phyloP scores from a whole-genome alignment of 2,329 filamentous ascomycete genomes.

The Hymenoscyphus scutula region DNA sequence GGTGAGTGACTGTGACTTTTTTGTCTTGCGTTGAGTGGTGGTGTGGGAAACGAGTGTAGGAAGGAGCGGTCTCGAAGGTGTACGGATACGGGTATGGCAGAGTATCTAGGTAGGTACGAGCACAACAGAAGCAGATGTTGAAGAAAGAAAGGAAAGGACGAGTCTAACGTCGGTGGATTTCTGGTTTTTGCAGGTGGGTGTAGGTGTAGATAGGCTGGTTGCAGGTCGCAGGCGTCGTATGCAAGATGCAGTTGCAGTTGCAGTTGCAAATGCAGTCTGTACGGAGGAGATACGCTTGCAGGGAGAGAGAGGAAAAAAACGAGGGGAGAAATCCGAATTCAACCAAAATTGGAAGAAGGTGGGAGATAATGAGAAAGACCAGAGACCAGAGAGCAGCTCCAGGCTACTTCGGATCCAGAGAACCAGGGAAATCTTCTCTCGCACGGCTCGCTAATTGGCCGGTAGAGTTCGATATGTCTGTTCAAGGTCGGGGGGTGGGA shows the following conservation, averaged over 20 bases:
- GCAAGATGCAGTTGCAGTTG: neutral
- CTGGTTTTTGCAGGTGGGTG: neutral
- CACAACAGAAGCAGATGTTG: neutral
- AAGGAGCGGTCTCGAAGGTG: neutral
- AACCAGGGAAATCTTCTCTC: neutral
- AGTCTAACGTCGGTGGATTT: constrained; percentile 1
- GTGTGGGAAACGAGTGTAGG: neutral
- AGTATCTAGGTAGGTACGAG: too few species aligned
- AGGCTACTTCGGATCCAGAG: neutral
- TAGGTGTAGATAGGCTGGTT: neutral
- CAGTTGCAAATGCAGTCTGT: neutral
- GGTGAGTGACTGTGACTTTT: too few species aligned
- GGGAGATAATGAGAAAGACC: neutral
- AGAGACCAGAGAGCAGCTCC: too few species aligned
- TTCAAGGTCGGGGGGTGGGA: neutral
- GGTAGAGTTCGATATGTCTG: neutral
- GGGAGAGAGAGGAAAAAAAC: neutral
- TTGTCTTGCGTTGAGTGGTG: neutral
- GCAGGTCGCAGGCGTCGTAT: neutral
- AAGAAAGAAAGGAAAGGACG: constrained; percentile 1
- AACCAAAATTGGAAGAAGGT: neutral
- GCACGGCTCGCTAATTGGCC: neutral
- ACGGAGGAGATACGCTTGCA: neutral
- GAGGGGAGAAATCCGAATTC: neutral
- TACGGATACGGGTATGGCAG: neutral